Evolutionary conservation across 495 filamentous ascomycete genomes (phyloP), one percentile per base, ranked within the genome.

Genomic region (Podospora pseudopauciseta): DNA sequence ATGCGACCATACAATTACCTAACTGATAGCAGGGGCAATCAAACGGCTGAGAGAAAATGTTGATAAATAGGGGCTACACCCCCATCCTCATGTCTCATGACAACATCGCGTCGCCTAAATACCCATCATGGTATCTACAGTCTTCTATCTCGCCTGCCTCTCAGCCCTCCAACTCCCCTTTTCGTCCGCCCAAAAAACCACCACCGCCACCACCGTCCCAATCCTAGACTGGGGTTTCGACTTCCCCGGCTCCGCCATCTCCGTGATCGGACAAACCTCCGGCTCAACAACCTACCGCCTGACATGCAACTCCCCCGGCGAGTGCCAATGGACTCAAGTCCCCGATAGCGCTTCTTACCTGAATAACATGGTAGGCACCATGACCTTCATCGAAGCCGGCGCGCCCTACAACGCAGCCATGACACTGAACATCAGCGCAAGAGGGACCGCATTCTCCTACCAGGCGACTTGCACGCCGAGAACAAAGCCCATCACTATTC

Each of bases 201-300:
- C 49, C 18, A 32, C 54, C 16, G 6, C 3, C 30, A 7, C 30
- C 30, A 32, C 30, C 30, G 54, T 56, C 54, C 54, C 54, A 6
- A 56, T 56, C 54, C 54, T 56, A 18, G 54, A 56, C 54, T 56
- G 54, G 54, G 54, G 54, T 5, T 56, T 56, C 54, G 54, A 56
- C 4, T 56, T 56, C 19, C 54, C 54, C 54, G 54, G 54, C 16
- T 56, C 54, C 15, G 54, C 15, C 4, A 20, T 56, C 54, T 56
- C 54, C 0, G 54, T 56, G 6, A 0, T 56, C 3, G 54, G 5
- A 18, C 54, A 56, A 54, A n/a, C 9, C 15, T 56, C 54, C 15
- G 54, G 54, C 15, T 56, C 54, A 56, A 56, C 54, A 20, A 56
- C 54, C 16, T 56, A 56, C 54, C 54, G 54, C 54, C 54, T 56